A percentile compares a stretch with the other conserved stretches of the same genome.
Evolutionary conservation across 2,329 filamentous ascomycete genomes (phyloP).

Genomic region (Fusarium luffae): DNA sequence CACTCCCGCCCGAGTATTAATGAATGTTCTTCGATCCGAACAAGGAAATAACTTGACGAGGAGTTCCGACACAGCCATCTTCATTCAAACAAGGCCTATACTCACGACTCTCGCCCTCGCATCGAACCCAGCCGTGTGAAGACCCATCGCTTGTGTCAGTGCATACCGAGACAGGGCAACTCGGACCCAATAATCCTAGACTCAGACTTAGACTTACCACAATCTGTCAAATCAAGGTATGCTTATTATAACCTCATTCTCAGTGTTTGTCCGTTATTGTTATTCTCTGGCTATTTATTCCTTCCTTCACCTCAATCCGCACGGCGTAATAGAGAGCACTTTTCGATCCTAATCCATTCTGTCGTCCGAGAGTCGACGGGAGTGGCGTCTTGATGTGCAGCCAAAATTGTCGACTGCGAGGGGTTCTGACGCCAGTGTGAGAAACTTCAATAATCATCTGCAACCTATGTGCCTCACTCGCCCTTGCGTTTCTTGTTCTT

Average conservation of each 20-base stretch:
- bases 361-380: conserved; percentile 14
- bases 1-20: conserved; percentile 25
- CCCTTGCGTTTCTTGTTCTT: neutral
- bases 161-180: conserved; percentile 23
- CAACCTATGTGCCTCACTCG: conserved; percentile 15
- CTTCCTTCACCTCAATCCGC: conserved; percentile 12
- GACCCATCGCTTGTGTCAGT: conserved; percentile 26
- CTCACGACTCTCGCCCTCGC: neutral
- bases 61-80: neutral
- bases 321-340: conserved; percentile 5
- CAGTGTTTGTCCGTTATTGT: neutral
- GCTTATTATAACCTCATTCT: neutral
- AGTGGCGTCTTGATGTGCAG: conserved; percentile 35
- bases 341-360: conserved; percentile 9
- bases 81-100: neutral
- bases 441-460: conserved; percentile 12
- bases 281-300: neutral
- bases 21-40: conserved; percentile 1
- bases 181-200: neutral
- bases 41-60: neutral
- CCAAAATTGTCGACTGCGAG: conserved; percentile 18
- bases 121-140: conserved; percentile 4
- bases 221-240: conserved; percentile 16
- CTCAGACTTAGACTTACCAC: conserved; percentile 21
- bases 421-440: conserved; percentile 32